Base-by-base conservation (phyloP, 805 yeast genomes). In the Limtongozyma cylindracea region DNA sequence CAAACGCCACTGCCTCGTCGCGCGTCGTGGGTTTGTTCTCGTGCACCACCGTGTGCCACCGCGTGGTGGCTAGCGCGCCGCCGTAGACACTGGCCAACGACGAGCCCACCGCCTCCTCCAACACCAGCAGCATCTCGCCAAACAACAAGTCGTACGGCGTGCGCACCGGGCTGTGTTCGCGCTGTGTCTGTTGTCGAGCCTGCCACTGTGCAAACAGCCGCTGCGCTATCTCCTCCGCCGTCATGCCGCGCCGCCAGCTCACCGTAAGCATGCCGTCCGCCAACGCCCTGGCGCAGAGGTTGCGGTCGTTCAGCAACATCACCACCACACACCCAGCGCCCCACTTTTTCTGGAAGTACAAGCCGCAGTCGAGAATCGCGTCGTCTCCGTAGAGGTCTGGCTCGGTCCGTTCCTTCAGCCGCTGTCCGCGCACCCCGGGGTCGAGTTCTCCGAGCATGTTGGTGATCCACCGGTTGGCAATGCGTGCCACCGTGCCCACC, bases 291-390 rank as follows among this genome's bases (percentile, higher is more conserved):
- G 61, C 40, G 39, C 94, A 77, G 6, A 82, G 49, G 37, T 80
- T 82, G 31, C 66, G 70, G 39, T 82, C 95, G 37, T 82, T 74
- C 0, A 92, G 70, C 27, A 80, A 33, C 13, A 76, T 39, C 3
- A 80, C 55, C n/a, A n/a, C n/a, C n/a, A n/a, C n/a, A n/a, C n/a
- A n/a, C n/a, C n/a, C n/a, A n/a, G n/a, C n/a, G n/a, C n/a, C n/a
- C n/a, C n/a, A n/a, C n/a, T n/a, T n/a, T n/a, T n/a, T n/a, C 6
- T 70, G 71, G 26, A 69, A 65, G 36, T 57, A 78, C 13, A 71
- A 34, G 32, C 91, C 72, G 38, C 93, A 78, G 39, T 82, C 94
- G 19, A 80, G 43, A 28, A 82, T 80, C 0, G 91, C 57, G 34
- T 80, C 91, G 41, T 82, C 95, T 26, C 73, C 67, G 0, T 23